These are phyloP conservation scores for Hypsizygus ulmarius DNA, from an alignment of 1,284 basidiomycete genomes.

Conservation along the genomic window DNA sequence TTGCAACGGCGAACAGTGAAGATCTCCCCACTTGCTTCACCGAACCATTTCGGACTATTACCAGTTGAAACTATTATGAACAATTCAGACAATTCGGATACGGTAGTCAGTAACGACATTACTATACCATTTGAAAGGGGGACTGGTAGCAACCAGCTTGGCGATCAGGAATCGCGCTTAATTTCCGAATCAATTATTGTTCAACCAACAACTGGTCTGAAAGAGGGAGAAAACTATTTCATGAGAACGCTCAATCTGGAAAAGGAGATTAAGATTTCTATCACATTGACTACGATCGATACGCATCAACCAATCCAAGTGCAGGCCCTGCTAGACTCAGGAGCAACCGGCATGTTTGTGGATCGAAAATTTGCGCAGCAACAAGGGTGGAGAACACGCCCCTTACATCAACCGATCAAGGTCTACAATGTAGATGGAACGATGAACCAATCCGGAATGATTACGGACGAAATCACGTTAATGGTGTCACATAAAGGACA, in stretches of 20 bases:
- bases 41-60: neutral
- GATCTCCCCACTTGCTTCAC: neutral
- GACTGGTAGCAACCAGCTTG: neutral
- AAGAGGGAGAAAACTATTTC: constrained; percentile 3
- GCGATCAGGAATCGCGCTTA: neutral
- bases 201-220: neutral
- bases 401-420: constrained; percentile 17
- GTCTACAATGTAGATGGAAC: constrained; percentile 27
- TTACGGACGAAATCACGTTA: constrained; percentile 16
- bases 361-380: constrained; percentile 11
- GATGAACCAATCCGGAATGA: constrained; percentile 21
- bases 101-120: neutral
- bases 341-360: constrained; percentile 19
- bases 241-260: constrained; percentile 4
- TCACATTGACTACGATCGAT: neutral
- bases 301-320: neutral
- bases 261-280: neutral
- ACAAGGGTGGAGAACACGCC: constrained; percentile 6
- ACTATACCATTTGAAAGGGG: neutral
- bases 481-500: constrained; percentile 13
- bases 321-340: constrained; percentile 1
- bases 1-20: neutral
- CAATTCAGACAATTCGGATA: neutral
- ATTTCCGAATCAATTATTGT: neutral
- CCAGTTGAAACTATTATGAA: neutral